A percentile compares a stretch with the other conserved stretches of the same genome.
phyloP scores from a whole-genome alignment of 176 grass and related monocot genomes.

The Guadua angustifolia region DNA sequence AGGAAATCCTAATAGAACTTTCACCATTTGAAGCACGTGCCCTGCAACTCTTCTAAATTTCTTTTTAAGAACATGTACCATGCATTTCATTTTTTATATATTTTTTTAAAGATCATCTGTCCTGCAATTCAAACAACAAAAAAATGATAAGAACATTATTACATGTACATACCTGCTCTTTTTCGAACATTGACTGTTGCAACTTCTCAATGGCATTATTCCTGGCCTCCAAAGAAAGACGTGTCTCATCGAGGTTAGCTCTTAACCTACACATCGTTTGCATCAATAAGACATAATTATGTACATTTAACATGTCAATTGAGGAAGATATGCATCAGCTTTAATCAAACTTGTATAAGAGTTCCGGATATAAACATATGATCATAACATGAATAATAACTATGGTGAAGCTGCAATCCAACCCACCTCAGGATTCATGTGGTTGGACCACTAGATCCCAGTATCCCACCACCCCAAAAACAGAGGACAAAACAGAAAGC shows the following conservation, averaged over 20 bases:
- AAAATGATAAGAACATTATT: conserved; percentile 28
- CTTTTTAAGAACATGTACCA: neutral
- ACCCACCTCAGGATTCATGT: neutral
- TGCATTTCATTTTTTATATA: conserved; percentile 6
- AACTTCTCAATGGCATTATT: conserved; percentile 79
- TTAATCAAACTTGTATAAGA: neutral
- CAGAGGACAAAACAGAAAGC: conserved; percentile 7
- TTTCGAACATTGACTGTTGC: conserved; percentile 82
- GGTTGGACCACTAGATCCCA: neutral
- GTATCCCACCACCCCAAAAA: neutral
- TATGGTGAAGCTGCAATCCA: neutral
- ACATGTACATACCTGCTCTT: conserved; percentile 78
- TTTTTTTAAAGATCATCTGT: conserved; percentile 36
- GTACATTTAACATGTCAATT: conserved; percentile 34
- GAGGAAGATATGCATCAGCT: conserved; percentile 25
- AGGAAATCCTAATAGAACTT: conserved; percentile 31
- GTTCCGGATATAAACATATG: conserved; percentile 15
- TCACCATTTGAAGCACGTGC: conserved; percentile 7
- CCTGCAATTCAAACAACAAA: conserved; percentile 42
- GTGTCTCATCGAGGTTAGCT: conserved; percentile 87
- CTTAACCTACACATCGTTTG: conserved; percentile 71
- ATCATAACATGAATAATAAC: neutral
- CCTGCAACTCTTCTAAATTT: conserved; percentile 19
- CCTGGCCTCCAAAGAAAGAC: conserved; percentile 72
- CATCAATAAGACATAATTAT: conserved; percentile 30